Evolutionary conservation across 257 asterid genomes (phyloP).

Genomic region (Solanum neorickii): DNA sequence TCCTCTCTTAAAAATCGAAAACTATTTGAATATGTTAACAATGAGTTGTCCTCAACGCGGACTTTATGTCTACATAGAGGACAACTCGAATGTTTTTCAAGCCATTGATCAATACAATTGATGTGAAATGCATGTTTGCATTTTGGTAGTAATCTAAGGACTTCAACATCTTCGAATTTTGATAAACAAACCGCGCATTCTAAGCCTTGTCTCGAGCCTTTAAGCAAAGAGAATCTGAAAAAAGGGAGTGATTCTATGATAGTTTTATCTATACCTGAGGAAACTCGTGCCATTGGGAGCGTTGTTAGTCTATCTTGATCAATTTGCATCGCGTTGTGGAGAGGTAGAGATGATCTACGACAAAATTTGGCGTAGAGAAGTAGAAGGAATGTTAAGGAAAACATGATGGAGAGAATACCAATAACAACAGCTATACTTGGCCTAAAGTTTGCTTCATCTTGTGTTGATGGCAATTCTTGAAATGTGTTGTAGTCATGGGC

Average conservation of each 20-base stretch:
- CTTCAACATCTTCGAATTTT: constrained; percentile 20
- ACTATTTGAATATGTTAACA: constrained; percentile 13
- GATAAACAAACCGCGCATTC: constrained; percentile 25
- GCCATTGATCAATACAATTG: constrained; percentile 25
- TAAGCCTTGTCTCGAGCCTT: constrained; percentile 20
- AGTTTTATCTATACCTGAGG: constrained; percentile 22
- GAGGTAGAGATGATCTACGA: not conserved
- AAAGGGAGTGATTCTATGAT: constrained; percentile 23
- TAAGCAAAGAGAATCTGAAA: constrained; percentile 20
- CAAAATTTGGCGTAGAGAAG: constrained; percentile 70
- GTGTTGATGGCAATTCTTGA: not conserved
- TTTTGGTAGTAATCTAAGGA: constrained; percentile 24
- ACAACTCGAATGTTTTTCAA: constrained; percentile 29
- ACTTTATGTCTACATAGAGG: constrained; percentile 27
- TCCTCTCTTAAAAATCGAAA: constrained; percentile 18
- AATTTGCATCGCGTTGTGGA: constrained; percentile 1
- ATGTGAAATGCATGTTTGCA: constrained; percentile 28
- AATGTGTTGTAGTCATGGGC: constrained; percentile 18
- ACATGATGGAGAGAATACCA: constrained; percentile 53
- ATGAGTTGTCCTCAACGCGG: constrained; percentile 8
- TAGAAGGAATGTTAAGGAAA: constrained; percentile 51
- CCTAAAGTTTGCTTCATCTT: constrained; percentile 27
- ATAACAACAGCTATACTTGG: constrained; percentile 73
- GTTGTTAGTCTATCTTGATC: constrained; percentile 31
- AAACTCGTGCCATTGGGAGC: constrained; percentile 1